Conservation (phyloP, 2,329 filamentous ascomycete species). For the Exophiala dermatitidis region DNA sequence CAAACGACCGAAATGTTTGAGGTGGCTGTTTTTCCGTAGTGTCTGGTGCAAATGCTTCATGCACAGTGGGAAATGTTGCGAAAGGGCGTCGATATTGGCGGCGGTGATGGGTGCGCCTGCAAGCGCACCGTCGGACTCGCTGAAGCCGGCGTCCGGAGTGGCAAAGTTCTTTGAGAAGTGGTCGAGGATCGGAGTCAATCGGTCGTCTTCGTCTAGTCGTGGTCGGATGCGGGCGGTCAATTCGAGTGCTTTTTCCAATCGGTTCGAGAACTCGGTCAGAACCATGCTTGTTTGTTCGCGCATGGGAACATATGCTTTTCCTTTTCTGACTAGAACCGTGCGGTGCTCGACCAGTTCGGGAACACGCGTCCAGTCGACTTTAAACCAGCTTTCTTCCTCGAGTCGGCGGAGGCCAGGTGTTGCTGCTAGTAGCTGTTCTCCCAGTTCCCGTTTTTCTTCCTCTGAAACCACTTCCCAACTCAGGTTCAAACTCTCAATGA, state of each 20-base stretch:
- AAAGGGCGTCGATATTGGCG: slow-evolving; percentile 69
- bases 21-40: slow-evolving; percentile 76
- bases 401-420: slow-evolving; percentile 43
- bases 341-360: slow-evolving; percentile 80
- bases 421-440: slow-evolving; percentile 54
- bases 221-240: slow-evolving; percentile 86
- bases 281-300: slow-evolving; percentile 85
- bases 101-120: slow-evolving; percentile 69
- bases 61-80: slow-evolving; percentile 79
- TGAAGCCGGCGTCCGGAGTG: slow-evolving; percentile 78
- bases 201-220: slow-evolving; percentile 90
- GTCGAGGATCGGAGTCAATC: slow-evolving; percentile 65
- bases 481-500: slow-evolving; percentile 68
- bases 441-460: slow-evolving; percentile 66
- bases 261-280: slow-evolving; percentile 71
- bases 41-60: slow-evolving; percentile 88
- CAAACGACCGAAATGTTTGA: slow-evolving; percentile 87
- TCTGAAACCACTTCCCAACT: slow-evolving; percentile 78
- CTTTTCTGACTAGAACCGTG: slow-evolving; percentile 66
- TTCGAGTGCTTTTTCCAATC: slow-evolving; percentile 77
- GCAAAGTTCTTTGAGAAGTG: slow-evolving; percentile 95
- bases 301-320: slow-evolving; percentile 85
- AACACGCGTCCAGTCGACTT: slow-evolving; percentile 91
- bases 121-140: slow-evolving; percentile 56
- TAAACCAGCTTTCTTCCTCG: slow-evolving; percentile 88